These are phyloP conservation scores for Salix suchowensis DNA, from an alignment of 345 rosid genomes.

Conservation along the genomic window DNA sequence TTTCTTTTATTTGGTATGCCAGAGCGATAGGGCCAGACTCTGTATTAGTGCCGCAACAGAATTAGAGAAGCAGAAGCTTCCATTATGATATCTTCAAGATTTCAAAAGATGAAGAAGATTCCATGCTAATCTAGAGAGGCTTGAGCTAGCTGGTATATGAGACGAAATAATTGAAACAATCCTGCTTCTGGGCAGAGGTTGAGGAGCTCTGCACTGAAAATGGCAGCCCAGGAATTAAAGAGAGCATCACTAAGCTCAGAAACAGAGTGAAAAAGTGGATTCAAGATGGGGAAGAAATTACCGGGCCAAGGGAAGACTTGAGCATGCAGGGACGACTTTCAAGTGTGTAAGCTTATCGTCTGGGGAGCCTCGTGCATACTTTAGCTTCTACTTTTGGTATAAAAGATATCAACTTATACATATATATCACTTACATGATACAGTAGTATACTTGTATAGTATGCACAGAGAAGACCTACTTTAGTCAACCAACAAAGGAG, in stretches of 20 bases:
- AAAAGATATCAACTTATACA: too few relatives aligned
- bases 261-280: conserved; percentile 32
- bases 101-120: conserved; percentile 38
- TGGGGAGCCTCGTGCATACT: too few relatives aligned
- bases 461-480: too few relatives aligned
- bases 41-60: conserved; percentile 55
- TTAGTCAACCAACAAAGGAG: too few relatives aligned
- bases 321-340: too few relatives aligned
- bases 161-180: conserved; percentile 67
- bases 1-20: conserved; percentile 2
- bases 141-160: conserved; percentile 53
- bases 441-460: too few relatives aligned
- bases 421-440: too few relatives aligned
- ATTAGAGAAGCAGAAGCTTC: conserved; percentile 51
- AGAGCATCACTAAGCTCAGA: conserved; percentile 9
- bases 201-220: conserved; percentile 52
- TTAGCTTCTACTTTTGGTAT: too few relatives aligned
- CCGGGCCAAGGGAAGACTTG: too few relatives aligned
- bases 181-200: conserved; percentile 71
- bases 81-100: conserved; percentile 60
- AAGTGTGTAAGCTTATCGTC: too few relatives aligned
- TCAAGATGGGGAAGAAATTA: conserved; percentile 3
- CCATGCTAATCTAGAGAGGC: conserved; percentile 61
- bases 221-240: background rate
- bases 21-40: conserved; percentile 54